Evolutionary conservation across 345 rosid species (phyloP).

Genomic region (Acer yangbiense): DNA sequence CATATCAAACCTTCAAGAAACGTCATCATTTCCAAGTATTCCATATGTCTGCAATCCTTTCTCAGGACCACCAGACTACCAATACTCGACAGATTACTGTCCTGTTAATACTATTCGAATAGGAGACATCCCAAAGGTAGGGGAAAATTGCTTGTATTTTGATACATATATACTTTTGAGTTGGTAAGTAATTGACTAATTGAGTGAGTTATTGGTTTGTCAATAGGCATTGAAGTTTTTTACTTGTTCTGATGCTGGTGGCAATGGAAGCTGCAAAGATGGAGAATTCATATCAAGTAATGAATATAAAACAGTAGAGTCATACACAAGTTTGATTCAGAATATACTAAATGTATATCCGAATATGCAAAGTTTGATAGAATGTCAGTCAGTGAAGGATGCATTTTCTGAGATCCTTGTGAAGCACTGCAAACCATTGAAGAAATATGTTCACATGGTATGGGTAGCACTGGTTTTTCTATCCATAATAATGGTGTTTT

Average conservation of each 20-base stretch:
- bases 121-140: constrained; percentile 60
- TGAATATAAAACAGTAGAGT: constrained; percentile 37
- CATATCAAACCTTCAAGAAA: constrained; percentile 37
- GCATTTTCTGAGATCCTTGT: constrained; percentile 55
- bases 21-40: constrained; percentile 14
- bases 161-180: not conserved
- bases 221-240: constrained; percentile 37
- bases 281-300: constrained; percentile 43
- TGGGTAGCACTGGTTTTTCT: constrained; percentile 57
- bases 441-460: constrained; percentile 40
- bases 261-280: constrained; percentile 37
- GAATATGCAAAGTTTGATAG: constrained; percentile 49
- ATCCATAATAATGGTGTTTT: constrained; percentile 44
- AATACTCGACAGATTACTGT: constrained; percentile 50
- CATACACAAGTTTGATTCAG: constrained; percentile 57
- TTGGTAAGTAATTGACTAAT: not conserved
- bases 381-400: constrained; percentile 56
- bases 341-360: constrained; percentile 57
- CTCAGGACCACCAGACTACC: constrained; percentile 57
- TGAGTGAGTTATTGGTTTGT: not conserved
- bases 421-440: constrained; percentile 57
- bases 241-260: constrained; percentile 42
- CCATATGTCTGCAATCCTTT: constrained; percentile 67
- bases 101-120: constrained; percentile 49
- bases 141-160: not conserved